Conservation (phyloP, 2,329 filamentous ascomycete genomes). For the Lasiodiplodia citricola region DNA sequence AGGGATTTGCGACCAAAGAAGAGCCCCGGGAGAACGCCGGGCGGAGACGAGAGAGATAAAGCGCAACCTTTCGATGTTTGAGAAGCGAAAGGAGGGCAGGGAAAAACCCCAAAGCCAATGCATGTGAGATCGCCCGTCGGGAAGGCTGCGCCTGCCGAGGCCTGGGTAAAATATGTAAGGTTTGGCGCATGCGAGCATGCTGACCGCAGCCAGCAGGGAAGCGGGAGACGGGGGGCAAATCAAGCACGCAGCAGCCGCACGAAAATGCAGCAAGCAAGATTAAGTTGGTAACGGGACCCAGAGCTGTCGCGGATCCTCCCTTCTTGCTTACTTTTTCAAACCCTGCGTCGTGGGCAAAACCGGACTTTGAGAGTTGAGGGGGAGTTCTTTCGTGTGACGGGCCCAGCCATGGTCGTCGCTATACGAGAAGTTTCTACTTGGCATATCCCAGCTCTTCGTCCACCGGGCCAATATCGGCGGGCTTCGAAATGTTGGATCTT, state of each 20-base stretch:
- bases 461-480: no score
- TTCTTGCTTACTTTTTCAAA: neutral
- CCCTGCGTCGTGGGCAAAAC: neutral
- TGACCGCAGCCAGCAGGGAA: constrained; percentile 1
- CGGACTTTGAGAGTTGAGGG: no score
- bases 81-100: neutral
- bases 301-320: neutral
- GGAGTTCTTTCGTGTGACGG: no score
- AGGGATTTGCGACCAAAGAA: neutral
- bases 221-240: neutral
- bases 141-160: neutral
- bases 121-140: neutral
- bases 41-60: neutral
- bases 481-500: no score
- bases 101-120: neutral
- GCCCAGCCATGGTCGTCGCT: no score
- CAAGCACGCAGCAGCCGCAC: neutral
- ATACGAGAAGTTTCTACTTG: no score
- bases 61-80: neutral
- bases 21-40: neutral
- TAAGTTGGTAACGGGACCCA: neutral
- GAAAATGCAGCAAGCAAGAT: constrained; percentile 5
- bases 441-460: no score
- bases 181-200: neutral
- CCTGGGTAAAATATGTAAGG: neutral